Evolutionary conservation across 768 basidiomycete species (phyloP).

Genomic region (Boletus edulis): DNA sequence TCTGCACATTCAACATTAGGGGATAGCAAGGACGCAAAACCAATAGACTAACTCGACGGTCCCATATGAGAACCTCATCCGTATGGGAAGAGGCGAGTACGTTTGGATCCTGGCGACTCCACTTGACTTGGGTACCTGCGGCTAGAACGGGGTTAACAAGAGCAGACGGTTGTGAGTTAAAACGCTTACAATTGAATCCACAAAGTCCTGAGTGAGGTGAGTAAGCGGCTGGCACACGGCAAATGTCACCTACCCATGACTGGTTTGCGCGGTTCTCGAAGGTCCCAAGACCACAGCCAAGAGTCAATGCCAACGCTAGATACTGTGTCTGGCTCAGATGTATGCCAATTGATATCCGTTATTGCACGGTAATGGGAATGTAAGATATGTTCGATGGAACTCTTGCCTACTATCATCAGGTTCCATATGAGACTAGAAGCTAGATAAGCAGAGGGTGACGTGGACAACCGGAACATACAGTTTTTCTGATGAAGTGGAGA

Average conservation of each 20-base stretch:
- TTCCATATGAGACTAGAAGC: conserved; percentile 85
- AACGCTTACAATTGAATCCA: conserved; percentile 50
- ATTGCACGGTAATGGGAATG: conserved; percentile 93
- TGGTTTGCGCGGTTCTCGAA: conserved; percentile 68
- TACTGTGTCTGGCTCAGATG: conserved; percentile 77
- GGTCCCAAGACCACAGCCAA: conserved; percentile 94
- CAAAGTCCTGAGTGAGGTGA: conserved; percentile 43
- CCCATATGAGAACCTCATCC: conserved; percentile 90
- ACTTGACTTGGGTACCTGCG: conserved; percentile 94
- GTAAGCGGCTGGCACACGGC: neutral
- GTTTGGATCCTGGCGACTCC: conserved; percentile 86
- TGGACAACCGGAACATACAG: conserved; percentile 48
- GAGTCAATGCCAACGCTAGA: conserved; percentile 92
- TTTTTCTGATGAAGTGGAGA: conserved; percentile 87
- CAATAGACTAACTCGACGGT: conserved; percentile 66
- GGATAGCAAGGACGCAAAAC: neutral
- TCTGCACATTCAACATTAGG: conserved; percentile 42
- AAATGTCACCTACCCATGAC: conserved; percentile 49
- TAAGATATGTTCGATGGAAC: conserved; percentile 80
- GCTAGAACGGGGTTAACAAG: conserved; percentile 40
- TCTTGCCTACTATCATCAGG: conserved; percentile 66
- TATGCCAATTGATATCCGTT: conserved; percentile 98
- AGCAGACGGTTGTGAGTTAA: neutral
- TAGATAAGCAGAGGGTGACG: neutral
- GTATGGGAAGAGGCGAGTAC: conserved; percentile 88